Percentiles rank a stretch among this genome's conserved stretches.
Conservation (phyloP, 2,329 filamentous ascomycete genomes). For the Stemphylium vesicarium region DNA sequence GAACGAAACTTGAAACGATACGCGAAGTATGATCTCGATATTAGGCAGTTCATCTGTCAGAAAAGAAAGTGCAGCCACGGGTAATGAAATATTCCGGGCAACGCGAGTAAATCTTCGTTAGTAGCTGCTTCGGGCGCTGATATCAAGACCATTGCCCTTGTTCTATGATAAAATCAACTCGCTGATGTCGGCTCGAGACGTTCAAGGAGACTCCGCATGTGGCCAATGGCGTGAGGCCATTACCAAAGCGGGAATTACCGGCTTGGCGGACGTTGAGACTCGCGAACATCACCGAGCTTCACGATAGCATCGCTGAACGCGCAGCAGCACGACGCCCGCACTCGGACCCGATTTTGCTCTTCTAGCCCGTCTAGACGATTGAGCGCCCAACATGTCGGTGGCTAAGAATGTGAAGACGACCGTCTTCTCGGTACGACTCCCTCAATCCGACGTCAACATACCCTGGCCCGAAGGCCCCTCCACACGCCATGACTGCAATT, state of each 20-base stretch:
- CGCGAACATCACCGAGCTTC: slow-evolving; percentile 35
- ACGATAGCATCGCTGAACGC: slow-evolving; percentile 24
- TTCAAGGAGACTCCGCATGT: not conserved
- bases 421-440: slow-evolving; percentile 37
- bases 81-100: no score
- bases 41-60: no score
- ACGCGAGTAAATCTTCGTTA: no score
- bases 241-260: slow-evolving; percentile 28
- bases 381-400: slow-evolving; percentile 34
- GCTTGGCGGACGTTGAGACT: slow-evolving; percentile 33
- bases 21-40: no score
- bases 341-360: slow-evolving; percentile 35
- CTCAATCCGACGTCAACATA: not conserved
- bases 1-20: no score
- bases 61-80: no score
- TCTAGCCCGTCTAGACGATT: slow-evolving; percentile 15
- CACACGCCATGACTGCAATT: not conserved
- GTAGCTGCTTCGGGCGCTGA: no score
- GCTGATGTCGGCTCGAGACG: no score
- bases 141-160: no score
- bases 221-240: slow-evolving; percentile 22
- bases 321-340: slow-evolving; percentile 22
- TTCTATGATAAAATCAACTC: no score
- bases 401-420: slow-evolving; percentile 40
- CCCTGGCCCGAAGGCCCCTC: slow-evolving; percentile 16